Conservation (phyloP, 208 protist species). For the Novymonas esmeraldas region DNA sequence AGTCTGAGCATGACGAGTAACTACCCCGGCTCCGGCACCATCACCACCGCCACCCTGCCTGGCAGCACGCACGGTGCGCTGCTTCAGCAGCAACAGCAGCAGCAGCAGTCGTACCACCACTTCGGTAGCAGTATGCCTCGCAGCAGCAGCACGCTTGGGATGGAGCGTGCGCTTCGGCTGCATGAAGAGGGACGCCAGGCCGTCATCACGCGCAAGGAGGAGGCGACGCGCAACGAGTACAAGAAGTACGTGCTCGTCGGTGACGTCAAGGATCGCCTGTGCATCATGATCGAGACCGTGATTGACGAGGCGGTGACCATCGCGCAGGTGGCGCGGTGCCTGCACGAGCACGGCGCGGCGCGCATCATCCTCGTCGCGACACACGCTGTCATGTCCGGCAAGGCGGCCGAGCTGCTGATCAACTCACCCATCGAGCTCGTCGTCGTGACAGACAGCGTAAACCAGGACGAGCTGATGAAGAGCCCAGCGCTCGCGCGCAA, state of each 20-base stretch:
- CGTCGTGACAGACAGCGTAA: conserved; percentile 82
- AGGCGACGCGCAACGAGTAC: conserved; percentile 30
- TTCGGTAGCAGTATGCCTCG: conserved; percentile 2
- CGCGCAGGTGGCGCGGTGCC: conserved; percentile 48
- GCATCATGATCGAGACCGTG: conserved; percentile 79
- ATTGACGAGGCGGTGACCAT: conserved; percentile 86
- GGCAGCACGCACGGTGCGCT: not conserved
- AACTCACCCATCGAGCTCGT: conserved; percentile 79
- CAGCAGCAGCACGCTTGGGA: conserved; percentile 54
- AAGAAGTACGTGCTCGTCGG: conserved; percentile 74
- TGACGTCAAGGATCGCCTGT: conserved; percentile 68
- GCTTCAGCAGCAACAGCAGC: conserved; percentile 16
- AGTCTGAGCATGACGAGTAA: not conserved
- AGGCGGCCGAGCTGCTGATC: conserved; percentile 61
- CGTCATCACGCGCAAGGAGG: conserved; percentile 23
- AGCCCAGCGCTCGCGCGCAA: conserved; percentile 73
- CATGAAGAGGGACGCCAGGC: conserved; percentile 57
- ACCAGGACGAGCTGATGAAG: conserved; percentile 76
- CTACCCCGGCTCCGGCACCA: too few species aligned
- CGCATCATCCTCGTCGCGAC: conserved; percentile 77
- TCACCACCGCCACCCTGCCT: not conserved
- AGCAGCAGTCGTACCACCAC: too few species aligned
- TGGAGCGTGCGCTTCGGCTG: conserved; percentile 60
- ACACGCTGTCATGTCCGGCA: conserved; percentile 76
- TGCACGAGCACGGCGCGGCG: conserved; percentile 63